Evolutionary conservation across 495 filamentous ascomycete species (phyloP), one percentile per base, ranked within the genome.

Genomic region (Lasiosphaeria hispida): DNA sequence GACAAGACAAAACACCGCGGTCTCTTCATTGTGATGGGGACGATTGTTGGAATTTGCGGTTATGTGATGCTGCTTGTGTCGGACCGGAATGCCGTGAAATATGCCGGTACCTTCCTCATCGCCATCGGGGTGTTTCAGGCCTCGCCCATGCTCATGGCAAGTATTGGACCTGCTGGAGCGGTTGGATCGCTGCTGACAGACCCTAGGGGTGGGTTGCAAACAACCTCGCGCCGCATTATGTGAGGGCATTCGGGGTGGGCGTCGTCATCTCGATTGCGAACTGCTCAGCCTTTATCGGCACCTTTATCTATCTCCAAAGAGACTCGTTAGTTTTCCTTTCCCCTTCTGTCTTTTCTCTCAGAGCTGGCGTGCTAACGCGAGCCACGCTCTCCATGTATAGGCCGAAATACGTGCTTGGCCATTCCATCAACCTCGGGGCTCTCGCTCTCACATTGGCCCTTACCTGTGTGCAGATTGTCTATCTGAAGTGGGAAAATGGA

Each of bases 61-160:
- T 84, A 84, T 56, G 81, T 84, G 41, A 76, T 85, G 33, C 72
- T 86, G 1, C 71, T 87, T 0, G 64, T 77, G 1, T 70, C 73
- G 8, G 68, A 71, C 10, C 65, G 70, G 10, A 65, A 67, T 7
- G 77, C 79, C 5, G 79, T 83, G 3, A 79, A 76, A 36, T 87
- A 86, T 59, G 64, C 80, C 1, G 83, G 83, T 14, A 84, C 79
- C 8, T 81, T 85, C 52, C 75, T 86, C 37, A 80, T 81, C 14
- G 78, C 80, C 0, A 77, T 76, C 1, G 85, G 85, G 8, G 83
- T 86, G 54, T 87, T 84, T 62, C 84, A 83, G 3, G 75, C 77
- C 10, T 78, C 80, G 10, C 82, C 82, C 0, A 79, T 86, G 48
- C 75, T 83, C 23, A 72, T 87, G 63, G 72, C 58, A 44, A 36